Evolutionary conservation across 2,329 filamentous ascomycete species (phyloP).

Genomic region (Neonectria faginata): DNA sequence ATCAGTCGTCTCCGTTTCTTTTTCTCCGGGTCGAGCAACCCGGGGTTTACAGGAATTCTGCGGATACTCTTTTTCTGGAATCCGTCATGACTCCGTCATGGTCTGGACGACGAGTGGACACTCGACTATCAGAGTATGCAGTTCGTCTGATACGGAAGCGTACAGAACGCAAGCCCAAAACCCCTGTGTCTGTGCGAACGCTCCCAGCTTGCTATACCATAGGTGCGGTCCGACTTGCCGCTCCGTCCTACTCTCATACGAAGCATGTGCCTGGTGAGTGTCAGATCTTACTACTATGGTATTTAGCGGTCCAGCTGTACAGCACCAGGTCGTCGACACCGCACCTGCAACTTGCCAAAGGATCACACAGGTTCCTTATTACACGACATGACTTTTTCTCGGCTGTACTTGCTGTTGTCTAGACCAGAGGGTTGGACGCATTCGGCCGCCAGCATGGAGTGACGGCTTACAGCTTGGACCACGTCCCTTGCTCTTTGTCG

Average conservation of each 20-base stretch:
- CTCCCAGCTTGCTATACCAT: not conserved
- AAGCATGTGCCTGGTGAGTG: not conserved
- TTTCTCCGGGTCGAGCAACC: not conserved
- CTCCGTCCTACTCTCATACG: not conserved
- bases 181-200: not conserved
- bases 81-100: not conserved
- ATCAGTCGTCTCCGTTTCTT: too few relatives aligned
- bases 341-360: slow-evolving; percentile 2
- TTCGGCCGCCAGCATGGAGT: not conserved
- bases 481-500: not conserved
- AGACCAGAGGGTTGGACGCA: not conserved
- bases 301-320: not conserved
- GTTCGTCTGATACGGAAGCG: not conserved
- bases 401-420: not conserved
- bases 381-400: not conserved
- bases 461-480: not conserved
- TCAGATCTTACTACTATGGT: not conserved
- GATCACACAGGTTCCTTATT: not conserved
- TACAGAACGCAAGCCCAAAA: not conserved
- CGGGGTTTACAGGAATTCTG: not conserved
- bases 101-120: not conserved
- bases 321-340: not conserved
- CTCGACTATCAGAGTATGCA: not conserved
- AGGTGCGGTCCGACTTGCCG: not conserved
- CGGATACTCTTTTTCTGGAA: not conserved